Evolutionary conservation across 1,284 basidiomycete species (phyloP).

Genomic region (Inonotus hispidus): DNA sequence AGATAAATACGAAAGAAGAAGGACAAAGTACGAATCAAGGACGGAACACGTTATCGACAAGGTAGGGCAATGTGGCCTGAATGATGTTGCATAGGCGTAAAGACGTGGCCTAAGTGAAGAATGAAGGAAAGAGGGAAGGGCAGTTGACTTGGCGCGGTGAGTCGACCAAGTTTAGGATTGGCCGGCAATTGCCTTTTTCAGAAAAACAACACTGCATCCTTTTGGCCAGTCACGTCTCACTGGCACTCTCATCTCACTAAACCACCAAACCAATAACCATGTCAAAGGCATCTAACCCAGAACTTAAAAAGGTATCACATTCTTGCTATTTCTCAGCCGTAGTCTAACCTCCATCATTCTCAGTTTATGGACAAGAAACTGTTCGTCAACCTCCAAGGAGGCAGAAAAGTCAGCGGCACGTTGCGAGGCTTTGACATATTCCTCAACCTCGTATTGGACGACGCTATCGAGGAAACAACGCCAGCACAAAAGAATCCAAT

Average conservation of each 20-base stretch:
- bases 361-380: slow-evolving; percentile 99
- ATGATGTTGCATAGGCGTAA: neutral
- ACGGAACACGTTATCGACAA: slow-evolving; percentile 2
- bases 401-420: slow-evolving; percentile 93
- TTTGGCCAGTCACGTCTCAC: neutral
- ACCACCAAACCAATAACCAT: slow-evolving; percentile 37
- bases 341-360: slow-evolving; percentile 11
- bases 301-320: slow-evolving; percentile 79
- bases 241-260: slow-evolving; percentile 13
- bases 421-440: slow-evolving; percentile 98
- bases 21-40: slow-evolving; percentile 3
- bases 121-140: too few relatives aligned
- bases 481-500: slow-evolving; percentile 87
- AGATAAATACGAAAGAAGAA: neutral
- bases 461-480: slow-evolving; percentile 87
- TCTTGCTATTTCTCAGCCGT: slow-evolving; percentile 9
- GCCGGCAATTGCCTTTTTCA: neutral
- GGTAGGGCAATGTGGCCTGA: neutral
- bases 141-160: too few relatives aligned
- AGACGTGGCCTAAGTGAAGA: neutral
- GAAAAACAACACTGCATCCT: neutral
- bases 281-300: slow-evolving; percentile 90
- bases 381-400: slow-evolving; percentile 93
- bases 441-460: slow-evolving; percentile 96
- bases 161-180: neutral